phyloP scores from a whole-genome alignment of 2,329 filamentous ascomycete species.

The Fusarium piperis region DNA sequence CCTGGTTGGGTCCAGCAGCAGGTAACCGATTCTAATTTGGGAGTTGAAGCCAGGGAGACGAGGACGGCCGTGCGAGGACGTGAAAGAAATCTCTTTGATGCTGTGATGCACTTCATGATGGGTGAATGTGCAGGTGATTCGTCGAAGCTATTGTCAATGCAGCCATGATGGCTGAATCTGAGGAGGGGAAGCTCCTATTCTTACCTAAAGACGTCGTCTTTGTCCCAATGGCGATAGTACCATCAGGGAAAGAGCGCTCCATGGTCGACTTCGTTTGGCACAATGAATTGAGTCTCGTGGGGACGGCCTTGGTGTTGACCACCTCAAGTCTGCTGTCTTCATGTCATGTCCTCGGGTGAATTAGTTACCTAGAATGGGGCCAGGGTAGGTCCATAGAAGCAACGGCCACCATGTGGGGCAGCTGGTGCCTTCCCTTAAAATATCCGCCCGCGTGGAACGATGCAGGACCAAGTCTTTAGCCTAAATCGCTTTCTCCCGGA shows the following conservation, averaged over 20 bases:
- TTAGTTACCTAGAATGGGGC: background rate
- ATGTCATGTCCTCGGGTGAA: constrained; percentile 26
- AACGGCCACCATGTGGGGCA: background rate
- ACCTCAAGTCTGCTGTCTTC: constrained; percentile 5
- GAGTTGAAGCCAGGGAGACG: background rate
- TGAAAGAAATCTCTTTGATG: constrained; percentile 25
- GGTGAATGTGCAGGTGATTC: background rate
- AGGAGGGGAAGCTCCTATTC: background rate
- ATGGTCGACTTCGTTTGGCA: background rate
- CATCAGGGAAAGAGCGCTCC: background rate
- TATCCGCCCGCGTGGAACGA: constrained; percentile 38
- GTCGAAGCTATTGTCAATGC: constrained; percentile 27
- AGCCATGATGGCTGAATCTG: constrained; percentile 9
- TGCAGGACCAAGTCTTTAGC: constrained; percentile 26
- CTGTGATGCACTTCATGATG: constrained; percentile 5
- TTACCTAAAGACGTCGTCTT: constrained; percentile 11
- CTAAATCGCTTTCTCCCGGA: constrained; percentile 38
- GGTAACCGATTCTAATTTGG: constrained; percentile 16
- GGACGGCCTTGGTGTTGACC: constrained; percentile 7
- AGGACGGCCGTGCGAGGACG: background rate
- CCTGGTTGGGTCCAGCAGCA: background rate
- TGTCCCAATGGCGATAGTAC: constrained; percentile 14
- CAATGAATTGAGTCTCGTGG: constrained; percentile 19
- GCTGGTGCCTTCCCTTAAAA: constrained; percentile 14
- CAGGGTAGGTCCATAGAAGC: background rate